These are phyloP conservation scores for Tilletia horrida DNA, from an alignment of 1,284 basidiomycete species.

Conservation along the genomic window DNA sequence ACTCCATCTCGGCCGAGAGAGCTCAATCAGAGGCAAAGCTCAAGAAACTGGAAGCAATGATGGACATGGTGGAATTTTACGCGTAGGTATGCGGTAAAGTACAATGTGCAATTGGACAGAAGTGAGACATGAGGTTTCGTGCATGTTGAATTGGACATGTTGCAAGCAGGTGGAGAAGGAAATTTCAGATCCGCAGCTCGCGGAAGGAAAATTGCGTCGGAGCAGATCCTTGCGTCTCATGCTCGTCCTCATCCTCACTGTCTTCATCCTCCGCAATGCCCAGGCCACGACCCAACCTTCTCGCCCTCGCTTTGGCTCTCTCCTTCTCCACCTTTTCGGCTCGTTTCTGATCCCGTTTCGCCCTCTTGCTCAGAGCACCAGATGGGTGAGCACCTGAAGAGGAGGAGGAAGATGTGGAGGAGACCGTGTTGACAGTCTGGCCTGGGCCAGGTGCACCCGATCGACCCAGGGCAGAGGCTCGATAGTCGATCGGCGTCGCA, in stretches of 20 bases:
- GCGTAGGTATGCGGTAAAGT: too few relatives aligned
- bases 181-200: constrained; percentile 9
- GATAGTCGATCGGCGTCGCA: constrained; percentile 6
- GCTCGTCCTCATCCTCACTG: background rate
- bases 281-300: background rate
- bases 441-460: constrained; percentile 8
- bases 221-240: background rate
- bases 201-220: constrained; percentile 10
- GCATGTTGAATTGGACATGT: too few relatives aligned
- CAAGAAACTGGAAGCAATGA: too few relatives aligned
- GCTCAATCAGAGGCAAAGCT: too few relatives aligned
- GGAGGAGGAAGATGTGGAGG: background rate
- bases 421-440: background rate
- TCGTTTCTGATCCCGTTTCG: constrained; percentile 13
- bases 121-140: too few relatives aligned
- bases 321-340: constrained; percentile 12
- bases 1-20: too few relatives aligned
- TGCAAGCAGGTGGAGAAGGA: background rate
- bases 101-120: too few relatives aligned
- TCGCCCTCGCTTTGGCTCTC: background rate
- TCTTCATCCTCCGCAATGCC: background rate
- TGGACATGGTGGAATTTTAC: too few relatives aligned
- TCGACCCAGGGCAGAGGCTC: constrained; percentile 8
- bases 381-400: background rate
- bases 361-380: background rate